Evolutionary conservation across 495 filamentous ascomycete genomes (phyloP).

Genomic region (Parathielavia appendiculata): DNA sequence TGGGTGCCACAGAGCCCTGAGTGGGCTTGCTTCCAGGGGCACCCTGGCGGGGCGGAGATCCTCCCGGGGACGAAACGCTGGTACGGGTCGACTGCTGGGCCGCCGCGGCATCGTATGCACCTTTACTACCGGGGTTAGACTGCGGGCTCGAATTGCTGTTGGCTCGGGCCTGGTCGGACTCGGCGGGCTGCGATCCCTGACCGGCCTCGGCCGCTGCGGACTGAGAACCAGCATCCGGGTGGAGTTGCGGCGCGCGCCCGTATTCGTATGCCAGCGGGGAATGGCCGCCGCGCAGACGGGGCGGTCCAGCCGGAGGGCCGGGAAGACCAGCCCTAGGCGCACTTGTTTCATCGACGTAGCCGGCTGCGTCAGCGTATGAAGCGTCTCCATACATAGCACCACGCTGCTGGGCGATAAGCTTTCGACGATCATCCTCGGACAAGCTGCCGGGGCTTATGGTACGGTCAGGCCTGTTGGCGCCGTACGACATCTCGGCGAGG

Average conservation of each 20-base stretch:
- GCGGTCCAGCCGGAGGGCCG: slow-evolving; percentile 45
- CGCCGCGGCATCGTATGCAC: slow-evolving; percentile 58
- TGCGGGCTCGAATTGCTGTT: slow-evolving; percentile 77
- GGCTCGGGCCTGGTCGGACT: slow-evolving; percentile 63
- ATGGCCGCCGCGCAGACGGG: slow-evolving; percentile 53
- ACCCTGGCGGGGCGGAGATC: slow-evolving; percentile 73
- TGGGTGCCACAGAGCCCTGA: slow-evolving; percentile 69
- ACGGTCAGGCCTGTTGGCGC: slow-evolving; percentile 75
- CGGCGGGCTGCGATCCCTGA: slow-evolving; percentile 41
- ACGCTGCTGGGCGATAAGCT: slow-evolving; percentile 92
- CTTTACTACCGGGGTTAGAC: slow-evolving; percentile 63
- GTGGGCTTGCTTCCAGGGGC: slow-evolving; percentile 36
- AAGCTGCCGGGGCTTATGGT: slow-evolving; percentile 81
- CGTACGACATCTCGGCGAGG: slow-evolving; percentile 64
- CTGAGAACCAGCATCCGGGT: slow-evolving; percentile 45
- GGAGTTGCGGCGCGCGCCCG: slow-evolving; percentile 40
- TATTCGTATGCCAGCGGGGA: slow-evolving; percentile 50
- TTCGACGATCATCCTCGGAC: slow-evolving; percentile 94
- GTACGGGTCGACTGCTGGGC: slow-evolving; percentile 77
- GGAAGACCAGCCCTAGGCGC: slow-evolving; percentile 47
- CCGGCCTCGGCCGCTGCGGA: slow-evolving; percentile 39
- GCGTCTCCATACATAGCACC: slow-evolving; percentile 83
- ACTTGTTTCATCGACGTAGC: slow-evolving; percentile 58
- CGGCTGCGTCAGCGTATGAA: slow-evolving; percentile 54
- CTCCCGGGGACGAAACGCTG: slow-evolving; percentile 83